Base-by-base conservation (phyloP, 176 grass and related monocot genomes). In the Oryza meridionalis region DNA sequence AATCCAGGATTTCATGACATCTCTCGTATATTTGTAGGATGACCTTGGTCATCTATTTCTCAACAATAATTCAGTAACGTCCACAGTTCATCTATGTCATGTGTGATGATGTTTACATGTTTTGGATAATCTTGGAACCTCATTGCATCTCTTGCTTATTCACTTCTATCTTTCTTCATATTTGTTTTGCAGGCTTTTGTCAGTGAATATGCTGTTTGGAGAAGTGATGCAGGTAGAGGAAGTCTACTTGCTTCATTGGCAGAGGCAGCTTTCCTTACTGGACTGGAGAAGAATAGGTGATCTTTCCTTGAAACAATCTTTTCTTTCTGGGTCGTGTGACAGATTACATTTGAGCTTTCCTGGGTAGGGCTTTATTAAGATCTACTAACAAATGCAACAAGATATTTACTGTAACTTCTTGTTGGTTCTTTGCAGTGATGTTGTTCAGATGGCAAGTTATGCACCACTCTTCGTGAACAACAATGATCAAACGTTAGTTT, bases 221-320 rank as follows among this genome's bases (percentile, higher is more conserved):
- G 88, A 84, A 85, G 67, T 11, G 96, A 98, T 79, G 89, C 84
- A 8, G 93, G 96, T 42, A 93, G 64, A 46, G 96, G 96, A 83
- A 98, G 90, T 73, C 91, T 98, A 77, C 86, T 98, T 70, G 93
- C 91, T 85, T 89, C 96, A 68, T 79, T 98, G 77, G 96, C 86
- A 70, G 96, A 98, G 65, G 96, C 96, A 80, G 96, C 84, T 75
- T 98, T 98, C 76, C 93, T 98, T 46, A 98, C 92, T 67, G 96
- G 96, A 40, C 32, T 98, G 46, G 96, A 98, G 67, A 93, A 86
- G 72, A 98, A 95, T 75, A 95, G 95, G 95, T 98, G 35, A 80
- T 51, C 50, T 83, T 4, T 47, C 17, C n/a, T 62, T 65, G 16
- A 73, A 73, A 51, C 50, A 55, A 29, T 65, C 5, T 37, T 49